Conservation (phyloP, 306 rosid genomes). For the Ochetophila trinervis region DNA sequence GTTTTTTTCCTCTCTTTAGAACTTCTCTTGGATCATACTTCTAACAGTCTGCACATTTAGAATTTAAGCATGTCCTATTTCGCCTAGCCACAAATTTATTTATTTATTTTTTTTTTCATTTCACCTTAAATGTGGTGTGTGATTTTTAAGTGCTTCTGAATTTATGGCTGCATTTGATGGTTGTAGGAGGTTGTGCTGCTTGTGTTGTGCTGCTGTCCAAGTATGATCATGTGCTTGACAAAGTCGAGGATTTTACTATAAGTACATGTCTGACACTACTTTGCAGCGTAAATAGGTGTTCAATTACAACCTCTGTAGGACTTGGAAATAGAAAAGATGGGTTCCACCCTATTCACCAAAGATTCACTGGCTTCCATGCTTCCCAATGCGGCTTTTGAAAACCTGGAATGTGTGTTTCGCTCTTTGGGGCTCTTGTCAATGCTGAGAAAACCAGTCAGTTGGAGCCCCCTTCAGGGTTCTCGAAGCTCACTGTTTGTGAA, state of each 20-base stretch:
- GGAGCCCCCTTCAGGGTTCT: conserved; percentile 67
- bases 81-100: too few species aligned
- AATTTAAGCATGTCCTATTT: too few species aligned
- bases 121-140: neutral
- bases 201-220: too few species aligned
- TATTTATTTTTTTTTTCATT: too few species aligned
- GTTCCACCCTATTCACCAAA: conserved; percentile 77
- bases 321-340: conserved; percentile 76
- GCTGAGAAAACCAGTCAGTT: too few species aligned
- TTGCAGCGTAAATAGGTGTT: conserved; percentile 62
- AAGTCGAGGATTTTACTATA: conserved; percentile 58
- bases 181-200: too few species aligned
- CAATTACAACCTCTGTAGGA: conserved; percentile 83
- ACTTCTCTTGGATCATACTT: too few species aligned
- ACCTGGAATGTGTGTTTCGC: conserved; percentile 88
- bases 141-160: neutral
- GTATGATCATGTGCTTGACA: too few species aligned
- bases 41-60: too few species aligned
- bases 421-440: conserved; percentile 62
- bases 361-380: conserved; percentile 80
- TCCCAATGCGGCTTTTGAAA: conserved; percentile 93
- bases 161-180: conserved; percentile 62
- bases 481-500: conserved; percentile 58
- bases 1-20: too few species aligned
- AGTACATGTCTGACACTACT: conserved; percentile 86